phyloP scores from a whole-genome alignment of 2,329 filamentous ascomycete genomes.

The Sclerotinia spermophila region DNA sequence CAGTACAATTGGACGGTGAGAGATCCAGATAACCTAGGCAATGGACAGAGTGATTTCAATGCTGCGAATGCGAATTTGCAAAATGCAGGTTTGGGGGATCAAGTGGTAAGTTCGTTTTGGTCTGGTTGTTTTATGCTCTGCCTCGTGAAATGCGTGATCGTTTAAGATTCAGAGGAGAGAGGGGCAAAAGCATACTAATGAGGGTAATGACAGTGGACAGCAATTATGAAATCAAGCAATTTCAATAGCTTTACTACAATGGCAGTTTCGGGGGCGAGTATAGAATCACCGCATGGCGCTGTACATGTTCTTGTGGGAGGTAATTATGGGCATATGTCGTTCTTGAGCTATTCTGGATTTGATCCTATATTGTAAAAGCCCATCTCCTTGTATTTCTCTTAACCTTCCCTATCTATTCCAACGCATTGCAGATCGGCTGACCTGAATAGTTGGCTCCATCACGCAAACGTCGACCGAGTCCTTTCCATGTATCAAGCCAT shows the following conservation, averaged over 20 bases:
- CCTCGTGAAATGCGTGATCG: neutral
- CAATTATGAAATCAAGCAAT: constrained; percentile 40
- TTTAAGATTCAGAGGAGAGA: neutral
- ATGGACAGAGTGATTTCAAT: constrained; percentile 22
- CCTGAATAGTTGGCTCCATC: constrained; percentile 47
- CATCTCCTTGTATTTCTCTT: neutral
- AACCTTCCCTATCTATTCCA: too few relatives aligned
- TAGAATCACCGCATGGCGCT: constrained; percentile 45
- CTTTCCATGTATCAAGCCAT: constrained; percentile 51
- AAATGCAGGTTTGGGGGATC: constrained; percentile 27
- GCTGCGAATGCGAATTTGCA: constrained; percentile 25
- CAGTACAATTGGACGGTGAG: constrained; percentile 38
- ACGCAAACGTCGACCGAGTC: constrained; percentile 58
- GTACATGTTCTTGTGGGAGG: constrained; percentile 43
- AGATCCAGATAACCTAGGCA: constrained; percentile 19
- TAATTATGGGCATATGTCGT: constrained; percentile 40
- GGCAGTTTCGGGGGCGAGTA: constrained; percentile 39
- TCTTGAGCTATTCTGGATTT: constrained; percentile 44
- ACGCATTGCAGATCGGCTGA: neutral
- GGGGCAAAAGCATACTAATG: neutral
- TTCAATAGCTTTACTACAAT: constrained; percentile 43
- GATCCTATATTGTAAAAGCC: constrained; percentile 46
- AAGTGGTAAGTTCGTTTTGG: constrained; percentile 15
- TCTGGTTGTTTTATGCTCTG: neutral
- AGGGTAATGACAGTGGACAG: constrained; percentile 40